Evolutionary conservation across 2,329 filamentous ascomycete genomes (phyloP).

Genomic region (Fusarium sp.): DNA sequence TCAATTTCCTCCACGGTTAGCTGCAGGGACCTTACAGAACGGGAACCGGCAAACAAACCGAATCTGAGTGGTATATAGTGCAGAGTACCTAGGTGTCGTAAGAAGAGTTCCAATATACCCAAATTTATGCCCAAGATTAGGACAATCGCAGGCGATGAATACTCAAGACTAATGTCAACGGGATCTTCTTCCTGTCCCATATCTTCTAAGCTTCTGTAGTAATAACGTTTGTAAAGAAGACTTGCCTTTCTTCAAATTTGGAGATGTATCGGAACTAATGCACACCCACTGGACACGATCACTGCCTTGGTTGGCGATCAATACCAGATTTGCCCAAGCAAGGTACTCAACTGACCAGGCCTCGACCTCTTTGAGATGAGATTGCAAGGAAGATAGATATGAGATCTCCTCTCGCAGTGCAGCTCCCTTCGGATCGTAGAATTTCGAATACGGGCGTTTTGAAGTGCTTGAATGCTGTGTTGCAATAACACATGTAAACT

Average conservation of each 20-base stretch:
- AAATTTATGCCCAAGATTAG: neutral
- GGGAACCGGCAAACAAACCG: slow-evolving; percentile 40
- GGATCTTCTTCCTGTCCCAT: neutral
- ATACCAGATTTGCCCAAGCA: slow-evolving; percentile 29
- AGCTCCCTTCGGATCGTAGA: slow-evolving; percentile 17
- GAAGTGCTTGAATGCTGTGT: slow-evolving; percentile 37
- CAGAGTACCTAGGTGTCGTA: neutral
- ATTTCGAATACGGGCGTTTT: slow-evolving; percentile 36
- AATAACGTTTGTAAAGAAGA: neutral
- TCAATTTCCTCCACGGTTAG: slow-evolving; percentile 31
- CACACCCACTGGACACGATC: slow-evolving; percentile 17
- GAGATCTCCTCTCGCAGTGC: slow-evolving; percentile 19
- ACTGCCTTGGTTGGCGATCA: slow-evolving; percentile 34
- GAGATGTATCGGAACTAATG: neutral
- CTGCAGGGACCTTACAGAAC: slow-evolving; percentile 41
- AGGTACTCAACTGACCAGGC: slow-evolving; percentile 11
- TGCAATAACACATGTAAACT: slow-evolving; percentile 32
- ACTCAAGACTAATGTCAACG: neutral
- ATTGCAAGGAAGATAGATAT: slow-evolving; percentile 12
- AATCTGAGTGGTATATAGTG: slow-evolving; percentile 9
- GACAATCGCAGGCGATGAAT: neutral
- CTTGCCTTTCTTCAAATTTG: neutral
- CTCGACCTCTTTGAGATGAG: slow-evolving; percentile 13
- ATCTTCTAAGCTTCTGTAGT: neutral
- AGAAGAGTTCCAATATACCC: neutral